Conservation (phyloP, 352 stramenopile species). For the Phytophthora podocarpi region DNA sequence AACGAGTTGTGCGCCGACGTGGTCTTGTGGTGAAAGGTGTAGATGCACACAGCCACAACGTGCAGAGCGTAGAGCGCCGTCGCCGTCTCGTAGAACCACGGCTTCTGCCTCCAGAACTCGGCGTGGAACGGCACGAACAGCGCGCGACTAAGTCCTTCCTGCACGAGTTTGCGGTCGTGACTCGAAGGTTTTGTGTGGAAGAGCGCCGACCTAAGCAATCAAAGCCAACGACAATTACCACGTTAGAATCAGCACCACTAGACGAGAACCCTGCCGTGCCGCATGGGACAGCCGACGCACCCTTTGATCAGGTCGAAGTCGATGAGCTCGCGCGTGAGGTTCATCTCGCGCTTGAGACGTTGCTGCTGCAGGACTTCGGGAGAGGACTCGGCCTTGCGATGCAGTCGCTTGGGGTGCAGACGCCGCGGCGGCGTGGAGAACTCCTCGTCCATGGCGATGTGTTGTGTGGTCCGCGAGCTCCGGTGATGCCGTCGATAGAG, state of each 20-base stretch:
- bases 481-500: no score
- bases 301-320: constrained; percentile 91
- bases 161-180: constrained; percentile 81
- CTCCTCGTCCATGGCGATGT: constrained; percentile 43
- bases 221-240: constrained; percentile 1
- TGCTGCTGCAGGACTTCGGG: constrained; percentile 36
- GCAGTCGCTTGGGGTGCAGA: constrained; percentile 42
- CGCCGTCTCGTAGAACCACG: constrained; percentile 65
- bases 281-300: constrained; percentile 23
- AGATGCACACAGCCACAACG: constrained; percentile 47
- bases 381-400: constrained; percentile 58
- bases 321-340: constrained; percentile 78
- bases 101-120: constrained; percentile 79
- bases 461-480: background rate
- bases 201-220: constrained; percentile 59
- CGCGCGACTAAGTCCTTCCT: constrained; percentile 69
- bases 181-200: constrained; percentile 87
- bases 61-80: constrained; percentile 71
- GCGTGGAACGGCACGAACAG: constrained; percentile 77
- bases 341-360: constrained; percentile 61
- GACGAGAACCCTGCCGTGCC: background rate
- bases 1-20: constrained; percentile 68
- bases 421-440: constrained; percentile 36
- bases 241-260: background rate
- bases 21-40: constrained; percentile 49